A percentile compares a stretch with the other conserved stretches of the same genome.
phyloP scores from a whole-genome alignment of 768 basidiomycete species.

The Pleurotus salmoneostramineus region DNA sequence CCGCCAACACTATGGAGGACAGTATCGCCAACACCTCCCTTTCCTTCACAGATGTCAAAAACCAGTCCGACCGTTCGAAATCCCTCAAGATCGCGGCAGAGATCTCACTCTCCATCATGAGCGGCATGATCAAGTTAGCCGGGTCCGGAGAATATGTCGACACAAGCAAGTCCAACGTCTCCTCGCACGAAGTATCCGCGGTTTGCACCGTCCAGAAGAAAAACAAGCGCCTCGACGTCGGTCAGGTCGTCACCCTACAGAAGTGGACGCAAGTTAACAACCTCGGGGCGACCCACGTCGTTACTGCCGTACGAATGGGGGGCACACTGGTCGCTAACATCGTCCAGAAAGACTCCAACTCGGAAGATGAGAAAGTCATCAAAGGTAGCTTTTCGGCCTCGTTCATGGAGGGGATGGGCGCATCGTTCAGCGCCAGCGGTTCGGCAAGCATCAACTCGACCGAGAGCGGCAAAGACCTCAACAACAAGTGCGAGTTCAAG shows the following conservation, averaged over 20 bases:
- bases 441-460: background rate
- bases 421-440: background rate
- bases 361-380: constrained; percentile 5
- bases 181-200: background rate
- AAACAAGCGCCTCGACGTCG: background rate
- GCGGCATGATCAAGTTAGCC: background rate
- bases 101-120: background rate
- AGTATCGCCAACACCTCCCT: background rate
- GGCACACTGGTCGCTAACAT: constrained; percentile 11
- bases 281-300: constrained; percentile 11
- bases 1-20: background rate
- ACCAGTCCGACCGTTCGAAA: background rate
- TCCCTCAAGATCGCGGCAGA: background rate
- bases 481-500: constrained; percentile 2
- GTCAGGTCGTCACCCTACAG: background rate
- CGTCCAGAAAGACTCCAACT: constrained; percentile 4
- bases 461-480: background rate
- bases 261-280: background rate
- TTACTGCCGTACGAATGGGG: constrained; percentile 13
- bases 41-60: background rate
- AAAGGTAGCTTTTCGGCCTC: background rate
- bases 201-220: background rate
- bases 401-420: constrained; percentile 1
- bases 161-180: background rate
- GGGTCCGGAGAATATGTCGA: background rate